Conservation (phyloP, 2,329 filamentous ascomycete species). For the Talaromyces sp. region DNA sequence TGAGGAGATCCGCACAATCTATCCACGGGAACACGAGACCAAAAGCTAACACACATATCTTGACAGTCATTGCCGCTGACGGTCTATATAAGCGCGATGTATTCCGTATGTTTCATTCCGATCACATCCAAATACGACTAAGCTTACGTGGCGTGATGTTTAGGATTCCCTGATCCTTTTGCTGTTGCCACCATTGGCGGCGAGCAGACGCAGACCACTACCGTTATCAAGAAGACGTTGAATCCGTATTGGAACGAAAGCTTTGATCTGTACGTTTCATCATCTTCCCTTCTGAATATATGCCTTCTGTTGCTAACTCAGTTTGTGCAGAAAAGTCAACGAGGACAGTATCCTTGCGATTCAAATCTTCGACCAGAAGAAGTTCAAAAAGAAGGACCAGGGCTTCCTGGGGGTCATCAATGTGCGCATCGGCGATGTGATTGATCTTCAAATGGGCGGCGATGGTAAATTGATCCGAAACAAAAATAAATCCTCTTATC, state of each 20-base stretch:
- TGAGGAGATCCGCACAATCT: conserved; percentile 41
- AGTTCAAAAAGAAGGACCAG: conserved; percentile 99
- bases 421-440: conserved; percentile 87
- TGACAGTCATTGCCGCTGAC: conserved; percentile 91
- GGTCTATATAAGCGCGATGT: conserved; percentile 99
- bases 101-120: conserved; percentile 66
- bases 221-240: conserved; percentile 92
- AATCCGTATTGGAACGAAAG: conserved; percentile 99
- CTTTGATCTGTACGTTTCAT: conserved; percentile 78
- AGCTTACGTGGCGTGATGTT: background rate
- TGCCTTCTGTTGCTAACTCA: background rate
- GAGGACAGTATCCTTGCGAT: conserved; percentile 96
- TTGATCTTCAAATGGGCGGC: conserved; percentile 81
- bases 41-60: conserved; percentile 3
- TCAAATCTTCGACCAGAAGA: conserved; percentile 99
- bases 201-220: conserved; percentile 97
- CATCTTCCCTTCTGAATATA: background rate
- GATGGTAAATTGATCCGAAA: conserved; percentile 63
- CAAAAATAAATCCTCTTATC: background rate
- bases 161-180: conserved; percentile 96
- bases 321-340: conserved; percentile 64
- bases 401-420: conserved; percentile 98
- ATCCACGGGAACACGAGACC: background rate
- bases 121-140: background rate
- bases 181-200: conserved; percentile 95